Conservation (phyloP, 2,329 filamentous ascomycete species). For the Acrodontium crateriforme region DNA sequence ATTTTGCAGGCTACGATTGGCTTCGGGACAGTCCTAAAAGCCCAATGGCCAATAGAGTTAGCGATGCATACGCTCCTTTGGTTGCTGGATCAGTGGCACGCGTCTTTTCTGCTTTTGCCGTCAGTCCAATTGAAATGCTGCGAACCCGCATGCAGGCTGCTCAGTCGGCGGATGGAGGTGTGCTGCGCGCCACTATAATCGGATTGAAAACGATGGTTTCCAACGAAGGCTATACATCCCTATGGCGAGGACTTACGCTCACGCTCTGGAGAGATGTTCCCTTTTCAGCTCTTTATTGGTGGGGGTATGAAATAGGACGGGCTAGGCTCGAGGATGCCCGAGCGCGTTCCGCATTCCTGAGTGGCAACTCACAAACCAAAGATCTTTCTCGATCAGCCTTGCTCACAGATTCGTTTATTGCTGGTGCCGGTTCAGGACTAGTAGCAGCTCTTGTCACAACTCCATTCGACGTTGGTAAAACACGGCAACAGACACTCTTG, state of each 20-base stretch:
- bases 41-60: constrained; percentile 48
- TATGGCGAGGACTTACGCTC: constrained; percentile 82
- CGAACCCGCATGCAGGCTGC: constrained; percentile 71
- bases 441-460: constrained; percentile 80
- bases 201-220: constrained; percentile 69
- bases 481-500: constrained; percentile 71
- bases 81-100: constrained; percentile 67
- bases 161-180: constrained; percentile 38
- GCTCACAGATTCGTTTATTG: constrained; percentile 77
- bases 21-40: constrained; percentile 60
- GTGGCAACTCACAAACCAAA: constrained; percentile 7
- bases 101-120: constrained; percentile 64
- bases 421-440: constrained; percentile 70
- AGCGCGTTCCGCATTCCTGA: constrained; percentile 26
- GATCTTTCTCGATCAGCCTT: constrained; percentile 61
- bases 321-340: constrained; percentile 57
- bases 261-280: constrained; percentile 96
- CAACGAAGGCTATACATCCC: constrained; percentile 58
- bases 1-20: constrained; percentile 97
- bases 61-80: constrained; percentile 64
- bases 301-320: constrained; percentile 81
- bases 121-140: constrained; percentile 88
- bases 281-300: constrained; percentile 96
- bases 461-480: constrained; percentile 96
- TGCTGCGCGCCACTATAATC: constrained; percentile 65